A percentile compares a stretch with the other conserved stretches of the same genome.
phyloP scores from a whole-genome alignment of 768 basidiomycete species.

The Agrocybe praecox region DNA sequence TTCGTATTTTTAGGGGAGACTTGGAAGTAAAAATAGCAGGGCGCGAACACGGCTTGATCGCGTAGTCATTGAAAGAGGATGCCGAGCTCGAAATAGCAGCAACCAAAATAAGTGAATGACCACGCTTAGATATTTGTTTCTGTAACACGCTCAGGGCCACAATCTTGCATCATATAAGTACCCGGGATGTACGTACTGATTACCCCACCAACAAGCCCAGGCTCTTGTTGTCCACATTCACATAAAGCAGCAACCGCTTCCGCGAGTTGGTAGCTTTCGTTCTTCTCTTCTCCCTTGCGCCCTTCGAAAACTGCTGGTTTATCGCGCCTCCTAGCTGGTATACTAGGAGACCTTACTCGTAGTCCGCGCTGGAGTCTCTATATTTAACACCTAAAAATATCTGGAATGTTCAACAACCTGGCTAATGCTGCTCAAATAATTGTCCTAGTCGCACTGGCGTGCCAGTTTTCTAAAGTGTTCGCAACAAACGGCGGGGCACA shows the following conservation, averaged over 20 bases:
- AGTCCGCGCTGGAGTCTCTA: not conserved
- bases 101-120: not conserved
- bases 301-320: not conserved
- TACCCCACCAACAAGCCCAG: not conserved
- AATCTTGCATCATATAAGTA: not conserved
- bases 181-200: not conserved
- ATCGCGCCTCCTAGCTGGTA: not conserved
- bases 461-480: not conserved
- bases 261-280: not conserved
- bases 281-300: not conserved
- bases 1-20: too few relatives aligned
- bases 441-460: not conserved
- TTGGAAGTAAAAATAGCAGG: not conserved
- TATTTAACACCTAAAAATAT: not conserved
- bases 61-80: not conserved
- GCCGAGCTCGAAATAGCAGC: not conserved
- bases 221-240: not conserved
- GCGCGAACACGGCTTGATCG: not conserved
- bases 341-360: not conserved
- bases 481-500: constrained; percentile 13
- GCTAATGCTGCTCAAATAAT: constrained; percentile 1
- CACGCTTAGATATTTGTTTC: not conserved
- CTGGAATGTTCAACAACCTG: constrained; percentile 6
- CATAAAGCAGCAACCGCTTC: not conserved
- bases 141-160: not conserved